Conservation (phyloP, 2,329 filamentous ascomycete genomes). For the Albifimbria verrucaria region DNA sequence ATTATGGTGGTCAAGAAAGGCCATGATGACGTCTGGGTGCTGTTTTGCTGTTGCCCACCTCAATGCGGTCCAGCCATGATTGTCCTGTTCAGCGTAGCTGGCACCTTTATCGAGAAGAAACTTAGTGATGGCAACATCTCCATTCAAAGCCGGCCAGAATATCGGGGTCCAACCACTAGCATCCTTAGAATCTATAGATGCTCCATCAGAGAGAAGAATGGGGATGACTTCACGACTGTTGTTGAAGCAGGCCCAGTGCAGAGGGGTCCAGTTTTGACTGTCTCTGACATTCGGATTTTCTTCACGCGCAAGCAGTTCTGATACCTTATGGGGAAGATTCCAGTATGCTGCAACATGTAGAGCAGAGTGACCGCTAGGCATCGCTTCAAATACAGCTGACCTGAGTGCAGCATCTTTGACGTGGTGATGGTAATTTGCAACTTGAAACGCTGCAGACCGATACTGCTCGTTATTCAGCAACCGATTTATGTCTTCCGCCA, state of each 20-base stretch:
- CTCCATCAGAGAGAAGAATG: neutral
- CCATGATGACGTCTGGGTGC: neutral
- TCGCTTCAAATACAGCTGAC: neutral
- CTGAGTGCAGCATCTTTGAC: neutral
- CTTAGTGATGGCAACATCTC: neutral
- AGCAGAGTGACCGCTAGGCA: neutral
- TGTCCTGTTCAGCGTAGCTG: neutral
- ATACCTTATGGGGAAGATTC: neutral
- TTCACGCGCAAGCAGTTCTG: neutral
- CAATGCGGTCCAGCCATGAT: neutral
- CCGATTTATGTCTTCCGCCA: neutral
- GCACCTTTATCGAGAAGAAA: neutral
- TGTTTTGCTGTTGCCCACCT: neutral
- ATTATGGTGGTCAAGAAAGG: neutral
- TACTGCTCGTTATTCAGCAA: neutral
- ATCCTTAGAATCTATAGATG: neutral
- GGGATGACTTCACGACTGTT: neutral
- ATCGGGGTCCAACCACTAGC: neutral
- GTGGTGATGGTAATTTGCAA: neutral
- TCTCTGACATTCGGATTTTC: neutral
- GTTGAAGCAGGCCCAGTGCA: neutral
- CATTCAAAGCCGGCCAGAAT: neutral
- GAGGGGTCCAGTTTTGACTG: neutral
- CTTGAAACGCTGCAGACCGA: neutral
- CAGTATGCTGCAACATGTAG: neutral